These are phyloP conservation scores for Pseudonitzschia multiseries DNA, from an alignment of 108 stramenopile genomes.

Conservation along the genomic window DNA sequence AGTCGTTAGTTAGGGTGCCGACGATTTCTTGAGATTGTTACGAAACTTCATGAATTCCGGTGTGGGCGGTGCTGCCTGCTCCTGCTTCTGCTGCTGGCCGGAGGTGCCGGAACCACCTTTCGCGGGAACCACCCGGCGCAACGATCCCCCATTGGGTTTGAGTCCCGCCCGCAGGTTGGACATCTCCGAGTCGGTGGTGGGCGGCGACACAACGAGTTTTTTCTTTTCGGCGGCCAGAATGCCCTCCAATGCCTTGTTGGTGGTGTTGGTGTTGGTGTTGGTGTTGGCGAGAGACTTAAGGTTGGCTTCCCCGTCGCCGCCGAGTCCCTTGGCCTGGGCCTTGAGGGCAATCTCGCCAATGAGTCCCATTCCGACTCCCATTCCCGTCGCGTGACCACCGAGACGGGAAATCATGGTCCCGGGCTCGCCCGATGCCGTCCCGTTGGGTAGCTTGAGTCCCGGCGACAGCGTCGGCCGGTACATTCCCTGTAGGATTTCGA, in stretches of 20 bases:
- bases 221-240: conserved; percentile 3
- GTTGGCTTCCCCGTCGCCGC: background rate
- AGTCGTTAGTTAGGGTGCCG: too few species aligned
- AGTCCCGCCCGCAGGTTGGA: background rate
- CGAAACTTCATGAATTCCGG: conserved; percentile 41
- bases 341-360: conserved; percentile 35
- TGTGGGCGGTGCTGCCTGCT: conserved; percentile 18
- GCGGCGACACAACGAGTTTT: background rate
- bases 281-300: too few species aligned
- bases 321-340: conserved; percentile 24
- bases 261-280: too few species aligned
- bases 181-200: background rate
- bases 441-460: conserved; percentile 9
- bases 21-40: conserved; percentile 29
- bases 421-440: conserved; percentile 1
- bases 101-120: too few species aligned
- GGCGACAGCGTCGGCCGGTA: conserved; percentile 40
- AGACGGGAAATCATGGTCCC: background rate
- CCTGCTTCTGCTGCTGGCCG: too few species aligned
- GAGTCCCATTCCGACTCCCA: conserved; percentile 25
- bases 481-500: conserved; percentile 77
- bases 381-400: conserved; percentile 1
- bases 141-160: background rate
- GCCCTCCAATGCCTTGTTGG: conserved; percentile 6
- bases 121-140: too few species aligned